Base-by-base conservation (phyloP, 768 basidiomycete genomes). In the Phaeotremella skinneri region DNA sequence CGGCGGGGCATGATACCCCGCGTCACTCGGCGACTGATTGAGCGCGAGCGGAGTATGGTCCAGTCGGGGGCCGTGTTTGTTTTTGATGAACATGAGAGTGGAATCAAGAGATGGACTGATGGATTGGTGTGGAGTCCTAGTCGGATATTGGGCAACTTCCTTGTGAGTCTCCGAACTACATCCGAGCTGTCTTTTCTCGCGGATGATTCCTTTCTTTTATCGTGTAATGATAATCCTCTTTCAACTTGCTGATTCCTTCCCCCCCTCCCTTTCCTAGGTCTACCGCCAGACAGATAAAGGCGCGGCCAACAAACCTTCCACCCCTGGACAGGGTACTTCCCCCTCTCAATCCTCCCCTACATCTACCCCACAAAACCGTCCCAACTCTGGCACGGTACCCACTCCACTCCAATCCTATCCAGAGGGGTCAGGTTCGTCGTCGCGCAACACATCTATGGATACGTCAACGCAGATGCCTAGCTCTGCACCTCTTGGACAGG, bases 71-170 rank as follows among this genome's bases (percentile, higher is more conserved):
- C 88, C 5, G 91, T 98, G 11, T 98, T 97, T 69, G 93, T 96
- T 64, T 98, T 96, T 72, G 91, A 98, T 77, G 93, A 96, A 80
- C 88, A 91, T 69, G 91, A 94, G 79, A 91, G 89, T 70, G 91
- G 92, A 26, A 98, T 98, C 80, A 94, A 93, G 80, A 83, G 93
- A 43, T 96, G 92, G 76, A 98, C 93, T 1, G 93, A 98, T 78
- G 91, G 92, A n/a, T 87, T 89, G 74, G 88, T 88, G 74, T 96
- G 93, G 93, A 89, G 87, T 66, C 93, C 93, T 0, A 88, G 87
- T 64, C 82, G 93, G 58, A 96, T 96, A 63, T 80, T 96, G 58
- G 90, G 90, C 68, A 97, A 97, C 77, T 98, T 96, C 73, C 81
- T 98, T 68, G 88, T 90, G 69, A 63, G 84, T 75, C 13, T 5